Conservation (phyloP, 2,329 filamentous ascomycete species). For the Didymella pinodella region DNA sequence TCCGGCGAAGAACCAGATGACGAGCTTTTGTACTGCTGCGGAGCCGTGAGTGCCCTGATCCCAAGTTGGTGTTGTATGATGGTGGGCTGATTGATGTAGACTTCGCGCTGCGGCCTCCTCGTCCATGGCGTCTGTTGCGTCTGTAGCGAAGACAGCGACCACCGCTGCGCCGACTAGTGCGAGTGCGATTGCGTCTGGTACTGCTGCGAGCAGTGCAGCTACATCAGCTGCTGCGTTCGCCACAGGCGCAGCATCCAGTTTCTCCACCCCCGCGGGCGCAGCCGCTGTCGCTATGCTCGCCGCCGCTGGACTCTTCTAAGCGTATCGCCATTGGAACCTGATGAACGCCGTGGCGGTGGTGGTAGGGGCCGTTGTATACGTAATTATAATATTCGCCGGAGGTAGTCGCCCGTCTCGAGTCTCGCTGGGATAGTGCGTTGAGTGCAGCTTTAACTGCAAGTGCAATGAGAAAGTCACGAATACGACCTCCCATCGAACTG, state of each 20-base stretch:
- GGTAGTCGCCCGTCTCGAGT: no score
- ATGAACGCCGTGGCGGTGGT: not conserved
- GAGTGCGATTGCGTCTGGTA: slow-evolving; percentile 11
- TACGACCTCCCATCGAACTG: no score
- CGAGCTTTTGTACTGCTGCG: slow-evolving; percentile 54
- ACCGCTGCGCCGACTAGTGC: slow-evolving; percentile 17
- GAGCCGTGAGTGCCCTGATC: slow-evolving; percentile 43
- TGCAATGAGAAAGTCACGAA: no score
- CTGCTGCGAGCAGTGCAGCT: slow-evolving; percentile 19
- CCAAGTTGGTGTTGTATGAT: no score
- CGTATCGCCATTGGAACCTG: no score
- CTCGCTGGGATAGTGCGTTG: no score
- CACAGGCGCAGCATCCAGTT: slow-evolving; percentile 25
- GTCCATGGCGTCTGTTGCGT: slow-evolving; percentile 28
- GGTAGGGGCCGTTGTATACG: not conserved
- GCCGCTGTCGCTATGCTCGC: slow-evolving; percentile 37
- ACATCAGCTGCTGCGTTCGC: slow-evolving; percentile 26
- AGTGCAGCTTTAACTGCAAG: no score
- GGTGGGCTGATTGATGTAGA: not conserved
- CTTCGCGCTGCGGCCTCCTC: slow-evolving; percentile 33
- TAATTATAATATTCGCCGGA: not conserved
- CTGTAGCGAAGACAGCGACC: slow-evolving; percentile 31
- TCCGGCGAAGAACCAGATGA: slow-evolving; percentile 48
- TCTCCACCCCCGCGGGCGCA: slow-evolving; percentile 30
- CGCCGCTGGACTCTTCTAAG: slow-evolving; percentile 30